Evolutionary conservation across 441 rosid species (phyloP), one percentile per base, ranked within the genome.

Genomic region (Adansonia grandidieri): DNA sequence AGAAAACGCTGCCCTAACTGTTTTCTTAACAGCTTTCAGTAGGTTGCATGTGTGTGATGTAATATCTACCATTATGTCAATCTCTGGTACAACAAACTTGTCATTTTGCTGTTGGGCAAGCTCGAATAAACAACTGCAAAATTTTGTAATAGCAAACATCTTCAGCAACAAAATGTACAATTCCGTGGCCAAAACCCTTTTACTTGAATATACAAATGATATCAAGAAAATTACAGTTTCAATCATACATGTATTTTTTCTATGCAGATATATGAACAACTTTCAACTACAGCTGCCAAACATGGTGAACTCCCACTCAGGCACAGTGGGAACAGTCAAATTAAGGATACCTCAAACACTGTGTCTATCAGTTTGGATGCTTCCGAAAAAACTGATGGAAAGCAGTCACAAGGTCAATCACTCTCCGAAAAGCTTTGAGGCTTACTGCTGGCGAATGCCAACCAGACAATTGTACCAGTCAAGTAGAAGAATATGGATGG

Each of bases 401-500:
- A 61, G 50, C 11, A 9, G 77, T 44, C 58, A 45, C 62, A 37
- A 73, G 56, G 76, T 86, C 79, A 86, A 71, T 84, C 92, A 70
- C 74, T 74, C 78, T 84, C 82, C 1, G 91, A 86, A 77, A 94
- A 96, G 80, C 73, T 87, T 80, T 91, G 95, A 37, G 97, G 98
- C 86, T 90, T 83, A 82, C 56, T 51, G 56, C 13, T 51, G 5
- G 56, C 17, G 15, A 51, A 51, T 51, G 56, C 56, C 56, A 51
- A 51, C 56, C 56, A 51, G 56, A 51, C 56, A n/a, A 4, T 51
- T 14, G 98, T 89, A 65, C 97, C 98, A 5, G 94, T 94, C 88
- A 91, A 77, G 88, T 92, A 92, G 90, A 96, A 94, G 90, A 96
- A 94, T 86, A 91, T 90, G 15, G 99, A 94, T 20, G 97, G 98